Evolutionary conservation across 1,284 basidiomycete species (phyloP).

Genomic region (Cerioporus squamosus): DNA sequence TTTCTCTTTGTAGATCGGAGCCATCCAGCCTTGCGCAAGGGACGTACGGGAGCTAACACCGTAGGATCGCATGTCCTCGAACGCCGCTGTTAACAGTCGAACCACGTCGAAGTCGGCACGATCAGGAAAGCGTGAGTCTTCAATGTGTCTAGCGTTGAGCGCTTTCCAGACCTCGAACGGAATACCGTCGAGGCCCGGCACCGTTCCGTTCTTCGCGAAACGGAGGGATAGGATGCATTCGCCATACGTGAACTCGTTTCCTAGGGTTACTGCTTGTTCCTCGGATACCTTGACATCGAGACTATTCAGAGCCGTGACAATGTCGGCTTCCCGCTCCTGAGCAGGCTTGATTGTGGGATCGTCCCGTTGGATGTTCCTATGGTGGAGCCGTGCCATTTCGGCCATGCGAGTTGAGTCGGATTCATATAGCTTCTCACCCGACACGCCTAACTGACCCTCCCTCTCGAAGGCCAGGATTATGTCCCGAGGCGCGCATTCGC

Average conservation of each 20-base stretch:
- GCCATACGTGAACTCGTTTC: background rate
- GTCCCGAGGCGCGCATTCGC: no score
- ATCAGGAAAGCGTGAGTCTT: background rate
- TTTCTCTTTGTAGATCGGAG: slow-evolving; percentile 39
- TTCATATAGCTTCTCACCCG: no score
- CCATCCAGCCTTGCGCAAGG: slow-evolving; percentile 39
- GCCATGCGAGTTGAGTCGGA: background rate
- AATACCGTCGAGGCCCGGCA: slow-evolving; percentile 25
- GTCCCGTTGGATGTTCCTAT: background rate
- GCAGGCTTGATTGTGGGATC: background rate
- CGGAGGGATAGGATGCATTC: background rate
- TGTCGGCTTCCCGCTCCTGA: background rate
- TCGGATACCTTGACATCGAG: background rate
- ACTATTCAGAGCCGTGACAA: background rate
- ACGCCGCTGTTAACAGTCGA: slow-evolving; percentile 9
- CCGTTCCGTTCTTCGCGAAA: slow-evolving; percentile 5
- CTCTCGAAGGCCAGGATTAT: no score
- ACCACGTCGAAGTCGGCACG: slow-evolving; percentile 16
- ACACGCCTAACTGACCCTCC: no score
- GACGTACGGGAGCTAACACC: slow-evolving; percentile 10
- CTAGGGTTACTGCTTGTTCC: background rate
- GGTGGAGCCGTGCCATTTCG: background rate
- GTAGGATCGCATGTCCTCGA: slow-evolving; percentile 23
- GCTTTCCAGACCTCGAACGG: slow-evolving; percentile 29
- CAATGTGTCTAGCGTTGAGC: background rate